phyloP scores from a whole-genome alignment of 176 grass and related monocot genomes.

The Oryza coarctata region DNA sequence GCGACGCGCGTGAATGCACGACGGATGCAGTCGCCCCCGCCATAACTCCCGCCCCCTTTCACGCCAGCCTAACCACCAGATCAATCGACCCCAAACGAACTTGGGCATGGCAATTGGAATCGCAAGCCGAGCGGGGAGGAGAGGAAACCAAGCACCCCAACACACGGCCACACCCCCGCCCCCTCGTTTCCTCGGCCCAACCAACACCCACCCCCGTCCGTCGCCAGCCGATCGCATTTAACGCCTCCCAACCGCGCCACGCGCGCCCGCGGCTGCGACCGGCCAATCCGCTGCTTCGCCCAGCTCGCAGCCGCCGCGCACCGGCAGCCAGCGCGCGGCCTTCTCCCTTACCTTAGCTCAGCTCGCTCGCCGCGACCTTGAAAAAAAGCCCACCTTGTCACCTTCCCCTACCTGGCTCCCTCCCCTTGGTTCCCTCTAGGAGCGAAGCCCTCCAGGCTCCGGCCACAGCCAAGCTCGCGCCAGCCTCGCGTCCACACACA shows the following conservation, averaged over 20 bases:
- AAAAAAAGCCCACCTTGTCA: not conserved
- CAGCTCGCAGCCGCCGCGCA: not conserved
- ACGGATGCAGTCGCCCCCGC: not conserved
- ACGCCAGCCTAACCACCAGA: slow-evolving; percentile 24
- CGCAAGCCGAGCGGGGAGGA: not conserved
- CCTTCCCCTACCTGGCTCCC: not conserved
- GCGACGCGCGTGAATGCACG: slow-evolving; percentile 15
- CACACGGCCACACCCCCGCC: not conserved
- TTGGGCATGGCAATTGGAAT: too few relatives aligned
- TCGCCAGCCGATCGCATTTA: slow-evolving; percentile 54
- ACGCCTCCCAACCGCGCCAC: slow-evolving; percentile 47
- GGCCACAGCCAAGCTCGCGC: not conserved
- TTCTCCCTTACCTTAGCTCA: too few relatives aligned
- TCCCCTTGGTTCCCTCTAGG: too few relatives aligned
- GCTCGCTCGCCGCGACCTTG: not conserved
- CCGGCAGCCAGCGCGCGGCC: too few relatives aligned
- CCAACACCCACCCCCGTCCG: slow-evolving; percentile 31
- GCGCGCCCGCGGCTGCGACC: not conserved
- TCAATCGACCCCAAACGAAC: not conserved
- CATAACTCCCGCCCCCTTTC: slow-evolving; percentile 32
- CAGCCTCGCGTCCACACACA: not conserved
- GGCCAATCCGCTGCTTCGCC: not conserved
- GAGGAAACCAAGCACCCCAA: not conserved
- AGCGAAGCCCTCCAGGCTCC: not conserved
- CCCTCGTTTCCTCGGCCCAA: slow-evolving; percentile 10